A percentile compares a stretch with the other conserved stretches of the same genome.
Conservation (phyloP, 108 stramenopile genomes). For the Nannochloropsis salina region DNA sequence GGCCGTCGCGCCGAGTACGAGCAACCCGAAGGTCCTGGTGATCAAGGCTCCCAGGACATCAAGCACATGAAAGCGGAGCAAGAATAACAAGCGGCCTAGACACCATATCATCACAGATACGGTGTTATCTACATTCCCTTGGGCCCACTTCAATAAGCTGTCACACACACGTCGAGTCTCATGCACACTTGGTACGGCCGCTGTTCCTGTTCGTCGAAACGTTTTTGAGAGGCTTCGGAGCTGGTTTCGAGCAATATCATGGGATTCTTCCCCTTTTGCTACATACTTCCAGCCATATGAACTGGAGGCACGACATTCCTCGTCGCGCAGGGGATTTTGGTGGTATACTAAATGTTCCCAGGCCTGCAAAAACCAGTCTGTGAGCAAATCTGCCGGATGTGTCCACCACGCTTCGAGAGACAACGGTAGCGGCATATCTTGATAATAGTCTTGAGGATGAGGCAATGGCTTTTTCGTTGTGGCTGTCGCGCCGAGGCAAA, state of each 20-base stretch:
- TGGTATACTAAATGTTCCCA: constrained; percentile 1
- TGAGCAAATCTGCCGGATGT: not conserved
- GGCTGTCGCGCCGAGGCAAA: too few species aligned
- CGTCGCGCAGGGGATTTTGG: not conserved
- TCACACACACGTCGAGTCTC: not conserved
- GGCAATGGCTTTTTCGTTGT: too few species aligned
- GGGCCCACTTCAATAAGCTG: not conserved
- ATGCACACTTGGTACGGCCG: not conserved
- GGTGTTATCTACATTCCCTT: not conserved
- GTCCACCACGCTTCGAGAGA: not conserved
- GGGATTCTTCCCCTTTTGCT: not conserved
- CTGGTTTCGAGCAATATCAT: not conserved
- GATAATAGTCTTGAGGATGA: too few species aligned
- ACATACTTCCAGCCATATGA: not conserved
- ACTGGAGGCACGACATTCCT: not conserved
- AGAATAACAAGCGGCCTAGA: not conserved
- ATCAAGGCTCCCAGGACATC: not conserved
- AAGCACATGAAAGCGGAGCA: not conserved
- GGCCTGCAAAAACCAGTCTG: not conserved
- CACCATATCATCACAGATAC: not conserved
- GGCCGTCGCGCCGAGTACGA: not conserved
- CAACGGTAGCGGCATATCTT: too few species aligned
- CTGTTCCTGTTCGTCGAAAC: not conserved
- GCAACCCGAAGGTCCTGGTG: not conserved
- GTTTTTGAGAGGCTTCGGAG: not conserved